These are phyloP conservation scores for Solanum neorickii DNA, from an alignment of 257 asterid genomes.

Conservation along the genomic window DNA sequence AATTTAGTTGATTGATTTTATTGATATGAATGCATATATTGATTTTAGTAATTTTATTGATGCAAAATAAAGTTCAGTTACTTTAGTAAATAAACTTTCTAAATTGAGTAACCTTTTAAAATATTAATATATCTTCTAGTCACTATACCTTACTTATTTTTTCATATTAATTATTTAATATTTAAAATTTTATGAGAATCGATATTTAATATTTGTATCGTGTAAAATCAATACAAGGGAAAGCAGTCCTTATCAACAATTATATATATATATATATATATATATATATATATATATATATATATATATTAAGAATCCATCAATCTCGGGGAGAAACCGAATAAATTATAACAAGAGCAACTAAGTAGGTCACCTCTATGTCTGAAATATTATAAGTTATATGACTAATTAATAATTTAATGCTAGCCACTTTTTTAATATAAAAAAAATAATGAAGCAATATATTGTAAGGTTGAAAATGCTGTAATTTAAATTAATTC, in stretches of 20 bases:
- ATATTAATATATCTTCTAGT: too few species aligned
- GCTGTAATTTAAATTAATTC: background rate
- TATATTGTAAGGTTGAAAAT: background rate
- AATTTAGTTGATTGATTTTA: too few species aligned
- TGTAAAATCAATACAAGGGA: background rate
- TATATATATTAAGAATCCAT: background rate
- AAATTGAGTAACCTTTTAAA: too few species aligned
- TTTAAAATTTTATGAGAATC: background rate
- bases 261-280: too few species aligned
- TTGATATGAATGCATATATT: too few species aligned
- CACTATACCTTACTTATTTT: background rate
- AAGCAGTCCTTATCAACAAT: background rate
- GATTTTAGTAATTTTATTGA: too few species aligned
- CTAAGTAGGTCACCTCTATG: background rate
- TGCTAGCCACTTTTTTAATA: background rate
- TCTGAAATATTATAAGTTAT: background rate
- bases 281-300: too few species aligned
- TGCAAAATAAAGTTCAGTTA: too few species aligned
- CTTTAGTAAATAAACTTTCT: accelerated
- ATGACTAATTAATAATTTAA: background rate
- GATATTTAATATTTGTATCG: background rate
- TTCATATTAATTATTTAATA: too few species aligned
- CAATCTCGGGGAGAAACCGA: background rate
- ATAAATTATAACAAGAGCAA: background rate
- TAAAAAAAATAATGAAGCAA: too few species aligned